Evolutionary conservation across 2,329 filamentous ascomycete genomes (phyloP).

Genomic region (Aspergillus latus): DNA sequence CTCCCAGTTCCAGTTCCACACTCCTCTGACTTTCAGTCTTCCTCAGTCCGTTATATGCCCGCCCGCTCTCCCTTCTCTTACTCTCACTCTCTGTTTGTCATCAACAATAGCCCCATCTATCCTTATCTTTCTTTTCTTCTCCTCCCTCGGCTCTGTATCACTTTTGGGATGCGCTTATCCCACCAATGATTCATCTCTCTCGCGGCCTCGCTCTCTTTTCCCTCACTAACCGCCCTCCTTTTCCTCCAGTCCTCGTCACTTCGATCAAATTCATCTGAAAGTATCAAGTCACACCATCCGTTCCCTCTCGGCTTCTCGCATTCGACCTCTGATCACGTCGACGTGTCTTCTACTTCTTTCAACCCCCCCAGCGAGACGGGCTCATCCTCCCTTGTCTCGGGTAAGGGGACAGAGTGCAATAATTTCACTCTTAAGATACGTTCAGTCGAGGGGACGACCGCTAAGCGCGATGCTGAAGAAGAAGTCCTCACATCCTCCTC

Average conservation of each 20-base stretch:
- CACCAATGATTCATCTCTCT: slow-evolving; percentile 1
- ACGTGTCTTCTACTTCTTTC: not conserved
- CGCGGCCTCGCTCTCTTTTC: slow-evolving; percentile 1
- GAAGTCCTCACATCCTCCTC: slow-evolving; percentile 36
- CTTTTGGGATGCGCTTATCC: slow-evolving; percentile 9
- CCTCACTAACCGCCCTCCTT: slow-evolving; percentile 8
- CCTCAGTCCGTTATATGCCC: not conserved
- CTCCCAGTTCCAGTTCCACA: not conserved
- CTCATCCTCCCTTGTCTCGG: slow-evolving; percentile 12
- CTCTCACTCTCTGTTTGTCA: not conserved
- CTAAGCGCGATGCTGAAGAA: slow-evolving; percentile 42
- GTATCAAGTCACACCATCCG: slow-evolving; percentile 3
- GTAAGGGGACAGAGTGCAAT: slow-evolving; percentile 17
- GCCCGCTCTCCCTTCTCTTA: not conserved
- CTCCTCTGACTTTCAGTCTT: not conserved
- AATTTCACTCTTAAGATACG: slow-evolving; percentile 15
- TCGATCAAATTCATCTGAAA: not conserved
- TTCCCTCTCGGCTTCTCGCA: slow-evolving; percentile 19
- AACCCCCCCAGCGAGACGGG: slow-evolving; percentile 2
- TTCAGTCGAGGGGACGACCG: slow-evolving; percentile 23
- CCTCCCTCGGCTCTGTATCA: not conserved
- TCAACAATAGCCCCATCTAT: slow-evolving; percentile 4
- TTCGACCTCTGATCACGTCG: slow-evolving; percentile 6
- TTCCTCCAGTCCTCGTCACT: slow-evolving; percentile 1
- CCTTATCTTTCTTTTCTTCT: slow-evolving; percentile 5